Conservation (phyloP, 139 green algal genomes). For the Chlorella sp. region DNA sequence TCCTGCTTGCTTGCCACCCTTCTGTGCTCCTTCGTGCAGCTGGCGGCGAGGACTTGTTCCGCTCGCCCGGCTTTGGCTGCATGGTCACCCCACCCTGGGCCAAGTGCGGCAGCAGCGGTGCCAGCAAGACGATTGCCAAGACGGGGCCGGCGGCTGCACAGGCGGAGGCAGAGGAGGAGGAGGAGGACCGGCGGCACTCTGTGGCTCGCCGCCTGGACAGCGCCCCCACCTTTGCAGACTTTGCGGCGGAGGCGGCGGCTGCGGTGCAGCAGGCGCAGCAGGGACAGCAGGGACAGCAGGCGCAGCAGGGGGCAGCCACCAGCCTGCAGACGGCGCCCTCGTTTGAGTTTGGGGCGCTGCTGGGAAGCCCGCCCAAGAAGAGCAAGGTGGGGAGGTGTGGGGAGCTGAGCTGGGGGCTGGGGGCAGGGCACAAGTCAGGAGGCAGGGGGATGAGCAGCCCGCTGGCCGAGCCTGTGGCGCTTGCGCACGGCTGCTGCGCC, state of each 20-base stretch:
- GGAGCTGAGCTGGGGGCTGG: not conserved
- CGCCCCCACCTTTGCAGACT: not conserved
- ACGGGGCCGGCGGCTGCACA: not conserved
- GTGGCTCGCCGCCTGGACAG: slow-evolving; percentile 26
- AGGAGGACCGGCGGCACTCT: slow-evolving; percentile 20
- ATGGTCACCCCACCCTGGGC: slow-evolving; percentile 41
- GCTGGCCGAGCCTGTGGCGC: no score
- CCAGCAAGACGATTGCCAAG: not conserved
- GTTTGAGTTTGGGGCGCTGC: slow-evolving; percentile 21
- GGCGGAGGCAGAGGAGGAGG: not conserved
- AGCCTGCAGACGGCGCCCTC: not conserved
- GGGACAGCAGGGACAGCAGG: not conserved
- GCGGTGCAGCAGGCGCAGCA: not conserved
- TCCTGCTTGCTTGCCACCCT: not conserved
- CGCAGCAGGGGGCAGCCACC: not conserved
- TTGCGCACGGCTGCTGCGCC: no score
- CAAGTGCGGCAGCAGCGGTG: slow-evolving; percentile 35
- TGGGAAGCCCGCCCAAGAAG: slow-evolving; percentile 35
- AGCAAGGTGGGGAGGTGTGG: not conserved
- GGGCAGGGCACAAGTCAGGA: not conserved
- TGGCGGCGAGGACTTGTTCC: slow-evolving; percentile 21
- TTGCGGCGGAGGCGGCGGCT: not conserved
- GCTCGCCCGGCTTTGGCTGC: slow-evolving; percentile 22
- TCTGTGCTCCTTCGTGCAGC: not conserved
- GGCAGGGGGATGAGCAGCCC: no score